Evolutionary conservation across 441 rosid genomes (phyloP).

Genomic region (Arabidopsis hybrid): DNA sequence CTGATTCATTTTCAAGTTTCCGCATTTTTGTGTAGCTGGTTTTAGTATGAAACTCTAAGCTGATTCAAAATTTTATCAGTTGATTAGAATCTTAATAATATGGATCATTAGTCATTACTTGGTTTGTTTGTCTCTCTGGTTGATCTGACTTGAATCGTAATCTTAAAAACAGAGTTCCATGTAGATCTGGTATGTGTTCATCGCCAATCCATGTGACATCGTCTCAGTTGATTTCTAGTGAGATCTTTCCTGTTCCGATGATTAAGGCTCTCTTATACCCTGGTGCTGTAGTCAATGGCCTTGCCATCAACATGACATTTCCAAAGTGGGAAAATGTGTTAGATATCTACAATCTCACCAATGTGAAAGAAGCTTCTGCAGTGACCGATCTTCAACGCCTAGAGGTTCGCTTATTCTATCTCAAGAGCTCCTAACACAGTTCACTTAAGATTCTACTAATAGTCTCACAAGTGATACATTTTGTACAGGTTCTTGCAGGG

Average conservation of each 20-base stretch:
- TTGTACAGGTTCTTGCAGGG: conserved; percentile 91
- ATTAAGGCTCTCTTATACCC: conserved; percentile 85
- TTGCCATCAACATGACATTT: conserved; percentile 61
- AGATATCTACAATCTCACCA: conserved; percentile 73
- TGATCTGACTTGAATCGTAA: conserved; percentile 18
- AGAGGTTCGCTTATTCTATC: conserved; percentile 59
- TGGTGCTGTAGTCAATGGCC: conserved; percentile 79
- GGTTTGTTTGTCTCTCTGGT: not conserved
- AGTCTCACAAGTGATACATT: conserved; percentile 12
- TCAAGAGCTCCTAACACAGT: not conserved
- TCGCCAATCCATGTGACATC: conserved; percentile 92
- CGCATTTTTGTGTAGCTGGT: not conserved
- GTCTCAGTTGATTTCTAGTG: conserved; percentile 93
- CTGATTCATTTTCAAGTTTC: conserved; percentile 10
- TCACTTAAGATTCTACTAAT: not conserved
- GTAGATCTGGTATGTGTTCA: conserved; percentile 91
- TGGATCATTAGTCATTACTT: not conserved
- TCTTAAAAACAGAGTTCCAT: conserved; percentile 65
- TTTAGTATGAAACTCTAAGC: conserved; percentile 5
- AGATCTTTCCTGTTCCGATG: conserved; percentile 77
- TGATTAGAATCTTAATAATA: not conserved
- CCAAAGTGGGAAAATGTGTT: conserved; percentile 81
- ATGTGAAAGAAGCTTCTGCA: conserved; percentile 75
- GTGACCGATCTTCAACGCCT: conserved; percentile 86
- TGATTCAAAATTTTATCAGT: not conserved